Evolutionary conservation across 2,329 filamentous ascomycete species (phyloP).

Genomic region (Cordyceps farinosa): DNA sequence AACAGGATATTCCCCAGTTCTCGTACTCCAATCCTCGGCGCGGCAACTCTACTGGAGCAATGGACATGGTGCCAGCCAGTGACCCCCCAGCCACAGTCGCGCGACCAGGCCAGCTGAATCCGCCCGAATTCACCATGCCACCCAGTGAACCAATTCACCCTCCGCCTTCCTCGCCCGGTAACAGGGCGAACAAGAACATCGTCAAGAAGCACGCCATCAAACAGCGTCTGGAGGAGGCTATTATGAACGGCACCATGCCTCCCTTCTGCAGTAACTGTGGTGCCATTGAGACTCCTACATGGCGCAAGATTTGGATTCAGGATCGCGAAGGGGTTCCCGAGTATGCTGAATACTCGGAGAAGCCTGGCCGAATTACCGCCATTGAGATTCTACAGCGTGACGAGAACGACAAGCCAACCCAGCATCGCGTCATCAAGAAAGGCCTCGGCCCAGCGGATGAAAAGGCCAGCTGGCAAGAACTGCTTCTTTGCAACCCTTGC

Average conservation of each 20-base stretch:
- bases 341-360: slow-evolving; percentile 67
- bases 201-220: slow-evolving; percentile 61
- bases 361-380: slow-evolving; percentile 69
- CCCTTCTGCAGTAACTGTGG: slow-evolving; percentile 91
- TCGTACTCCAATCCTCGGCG: slow-evolving; percentile 38
- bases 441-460: slow-evolving; percentile 59
- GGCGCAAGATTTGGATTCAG: slow-evolving; percentile 89
- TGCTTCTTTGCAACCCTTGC: slow-evolving; percentile 89
- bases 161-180: slow-evolving; percentile 37
- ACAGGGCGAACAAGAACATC: slow-evolving; percentile 59
- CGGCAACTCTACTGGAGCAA: slow-evolving; percentile 34
- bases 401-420: slow-evolving; percentile 56
- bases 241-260: slow-evolving; percentile 79
- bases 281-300: slow-evolving; percentile 91
- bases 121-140: slow-evolving; percentile 40
- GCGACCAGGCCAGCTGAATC: slow-evolving; percentile 18
- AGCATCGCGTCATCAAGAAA: slow-evolving; percentile 78
- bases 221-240: slow-evolving; percentile 57
- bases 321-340: slow-evolving; percentile 66
- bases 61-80: slow-evolving; percentile 43
- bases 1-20: slow-evolving; percentile 20
- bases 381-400: slow-evolving; percentile 66
- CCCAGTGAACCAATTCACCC: slow-evolving; percentile 40
- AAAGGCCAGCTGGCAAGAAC: slow-evolving; percentile 64
- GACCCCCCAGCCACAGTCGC: slow-evolving; percentile 39